A percentile compares a stretch with the other conserved stretches of the same genome.
Evolutionary conservation across 78 protist genomes (phyloP).

Genomic region (Cavenderia fasciculata): DNA sequence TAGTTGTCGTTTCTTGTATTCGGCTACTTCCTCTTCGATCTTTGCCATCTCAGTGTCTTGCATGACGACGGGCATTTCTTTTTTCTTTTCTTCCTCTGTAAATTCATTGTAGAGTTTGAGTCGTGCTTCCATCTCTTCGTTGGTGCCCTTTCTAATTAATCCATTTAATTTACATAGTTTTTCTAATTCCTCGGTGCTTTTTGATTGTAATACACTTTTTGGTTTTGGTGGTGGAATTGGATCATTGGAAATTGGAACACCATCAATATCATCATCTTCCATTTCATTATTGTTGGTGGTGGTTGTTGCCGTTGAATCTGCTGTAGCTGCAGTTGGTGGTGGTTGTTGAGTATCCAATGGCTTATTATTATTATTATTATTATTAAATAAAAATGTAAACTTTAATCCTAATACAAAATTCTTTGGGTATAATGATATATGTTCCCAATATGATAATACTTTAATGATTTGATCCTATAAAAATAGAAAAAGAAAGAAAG

Average conservation of each 20-base stretch:
- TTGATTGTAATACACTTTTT: no score
- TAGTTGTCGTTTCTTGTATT: conserved; percentile 24
- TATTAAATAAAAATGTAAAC: conserved; percentile 53
- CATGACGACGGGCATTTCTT: neutral
- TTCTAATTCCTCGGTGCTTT: conserved; percentile 24
- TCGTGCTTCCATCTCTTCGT: conserved; percentile 2
- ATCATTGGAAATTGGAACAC: conserved; percentile 13
- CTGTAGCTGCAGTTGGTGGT: neutral
- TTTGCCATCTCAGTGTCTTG: neutral
- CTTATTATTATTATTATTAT: no score
- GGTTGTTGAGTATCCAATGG: no score
- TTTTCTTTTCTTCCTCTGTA: neutral
- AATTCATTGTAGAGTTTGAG: conserved; percentile 8
- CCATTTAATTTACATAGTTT: conserved; percentile 51
- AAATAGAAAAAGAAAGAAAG: no score
- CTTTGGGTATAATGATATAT: conserved; percentile 42
- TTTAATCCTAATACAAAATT: conserved; percentile 24
- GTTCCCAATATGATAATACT: conserved; percentile 47
- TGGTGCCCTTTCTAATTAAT: conserved; percentile 14
- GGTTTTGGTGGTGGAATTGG: neutral
- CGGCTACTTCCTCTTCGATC: conserved; percentile 34
- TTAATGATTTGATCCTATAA: conserved; percentile 36
- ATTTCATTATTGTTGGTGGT: neutral
- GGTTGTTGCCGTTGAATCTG: neutral
- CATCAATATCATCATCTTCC: conserved; percentile 66